A percentile compares a stretch with the other conserved stretches of the same genome.
Evolutionary conservation across 2,329 filamentous ascomycete genomes (phyloP).

Genomic region (Thermothelomyces thermophilus): DNA sequence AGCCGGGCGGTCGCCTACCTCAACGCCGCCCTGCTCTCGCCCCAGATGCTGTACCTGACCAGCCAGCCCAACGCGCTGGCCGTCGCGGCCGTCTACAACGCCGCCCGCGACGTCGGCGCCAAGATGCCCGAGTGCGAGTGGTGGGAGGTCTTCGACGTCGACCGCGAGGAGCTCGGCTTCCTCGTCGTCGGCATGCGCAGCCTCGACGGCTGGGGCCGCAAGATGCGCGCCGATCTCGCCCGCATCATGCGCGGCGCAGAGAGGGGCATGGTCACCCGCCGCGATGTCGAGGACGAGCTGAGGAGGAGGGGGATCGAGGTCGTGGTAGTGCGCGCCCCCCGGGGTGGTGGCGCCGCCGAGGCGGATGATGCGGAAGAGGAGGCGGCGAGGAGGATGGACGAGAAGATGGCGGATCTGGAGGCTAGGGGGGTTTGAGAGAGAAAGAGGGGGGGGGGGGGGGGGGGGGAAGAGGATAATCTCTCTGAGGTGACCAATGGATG

Average conservation of each 20-base stretch:
- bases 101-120: constrained; percentile 66
- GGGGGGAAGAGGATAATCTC: no score
- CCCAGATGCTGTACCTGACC: constrained; percentile 84
- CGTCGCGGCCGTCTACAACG: constrained; percentile 84
- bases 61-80: constrained; percentile 84
- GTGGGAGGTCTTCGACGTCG: constrained; percentile 98
- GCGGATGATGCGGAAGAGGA: constrained; percentile 37
- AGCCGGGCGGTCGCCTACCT: constrained; percentile 66
- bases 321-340: background rate
- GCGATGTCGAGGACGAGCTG: constrained; percentile 54
- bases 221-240: constrained; percentile 52
- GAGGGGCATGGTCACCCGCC: constrained; percentile 50
- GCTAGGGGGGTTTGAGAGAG: no score
- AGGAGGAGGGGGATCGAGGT: constrained; percentile 41
- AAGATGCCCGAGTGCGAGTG: constrained; percentile 80
- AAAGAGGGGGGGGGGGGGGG: no score
- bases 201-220: constrained; percentile 60
- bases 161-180: constrained; percentile 90
- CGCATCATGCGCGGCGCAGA: constrained; percentile 40
- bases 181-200: constrained; percentile 81
- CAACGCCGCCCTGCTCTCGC: constrained; percentile 79
- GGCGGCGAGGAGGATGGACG: constrained; percentile 38
- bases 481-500: no score
- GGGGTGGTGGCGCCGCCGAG: constrained; percentile 6
- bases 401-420: constrained; percentile 29